Percentiles rank a stretch among this genome's conserved stretches.
These are phyloP conservation scores for Pythium angustatum DNA, from an alignment of 352 stramenopile genomes.

Conservation along the genomic window DNA sequence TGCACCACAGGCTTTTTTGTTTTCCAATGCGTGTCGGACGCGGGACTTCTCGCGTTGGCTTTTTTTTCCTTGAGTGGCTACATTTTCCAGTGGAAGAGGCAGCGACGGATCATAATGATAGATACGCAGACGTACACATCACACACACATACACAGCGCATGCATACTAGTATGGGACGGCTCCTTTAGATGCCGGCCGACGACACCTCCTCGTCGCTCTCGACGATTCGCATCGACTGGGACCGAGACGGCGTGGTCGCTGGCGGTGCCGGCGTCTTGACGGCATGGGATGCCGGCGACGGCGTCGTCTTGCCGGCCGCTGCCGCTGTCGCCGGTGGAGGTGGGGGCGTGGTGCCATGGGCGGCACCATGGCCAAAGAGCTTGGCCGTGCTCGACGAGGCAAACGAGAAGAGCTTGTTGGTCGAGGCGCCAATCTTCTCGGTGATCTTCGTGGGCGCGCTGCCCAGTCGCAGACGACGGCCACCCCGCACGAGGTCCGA, in stretches of 20 bases:
- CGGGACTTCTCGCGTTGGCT: neutral
- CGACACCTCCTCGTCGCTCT: constrained; percentile 26
- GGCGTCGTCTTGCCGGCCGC: neutral
- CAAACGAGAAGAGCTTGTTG: constrained; percentile 30
- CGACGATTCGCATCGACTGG: constrained; percentile 21
- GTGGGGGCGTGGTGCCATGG: neutral
- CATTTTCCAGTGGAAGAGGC: neutral
- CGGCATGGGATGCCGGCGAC: constrained; percentile 4
- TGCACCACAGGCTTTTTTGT: too few species aligned
- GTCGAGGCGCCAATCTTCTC: constrained; percentile 41
- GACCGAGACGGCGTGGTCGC: constrained; percentile 13
- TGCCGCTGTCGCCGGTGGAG: neutral
- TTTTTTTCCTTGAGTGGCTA: constrained; percentile 1
- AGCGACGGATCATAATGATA: constrained; percentile 24
- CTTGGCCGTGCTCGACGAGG: constrained; percentile 27
- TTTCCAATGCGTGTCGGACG: too few species aligned
- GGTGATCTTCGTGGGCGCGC: constrained; percentile 45
- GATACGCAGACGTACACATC: constrained; percentile 18
- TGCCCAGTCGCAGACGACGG: constrained; percentile 43
- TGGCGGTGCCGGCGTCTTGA: neutral
- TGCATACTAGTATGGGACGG: neutral
- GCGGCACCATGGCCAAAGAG: constrained; percentile 20
- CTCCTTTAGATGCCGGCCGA: constrained; percentile 33
- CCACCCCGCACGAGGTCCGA: constrained; percentile 51
- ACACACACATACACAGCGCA: constrained; percentile 10